Evolutionary conservation across 129 eudicot genomes (phyloP), one percentile per base, ranked within the genome.

Genomic region (Sambucus nigra): DNA sequence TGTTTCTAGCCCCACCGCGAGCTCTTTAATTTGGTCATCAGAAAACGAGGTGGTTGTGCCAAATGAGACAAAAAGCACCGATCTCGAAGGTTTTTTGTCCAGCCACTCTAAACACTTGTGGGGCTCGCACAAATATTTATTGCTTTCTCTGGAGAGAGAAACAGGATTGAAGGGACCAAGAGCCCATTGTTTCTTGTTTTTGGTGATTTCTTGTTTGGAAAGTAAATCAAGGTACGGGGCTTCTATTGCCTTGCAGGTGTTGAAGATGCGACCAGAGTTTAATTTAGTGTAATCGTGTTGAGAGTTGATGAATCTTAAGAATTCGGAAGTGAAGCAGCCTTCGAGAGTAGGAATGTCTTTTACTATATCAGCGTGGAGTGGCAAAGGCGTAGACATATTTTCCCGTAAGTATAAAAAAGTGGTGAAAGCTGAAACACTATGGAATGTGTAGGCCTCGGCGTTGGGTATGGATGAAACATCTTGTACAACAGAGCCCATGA

Each of bases 401-500:
- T 60, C 70, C 59, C 40, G 63, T 2, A 20, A 12, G 44, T n/a
- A 61, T 5, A 54, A 48, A 2, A 51, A 51, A 0, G 39, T 32
- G 0, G 64, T 15, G 24, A 86, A 75, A 1, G 87, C 93, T 0
- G 81, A 82, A 1, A 65, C 57, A 0, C 82, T 51, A 1, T 60
- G 62, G 27, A 81, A 77, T 9, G 59, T 24, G 33, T 81, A 86
- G n/a, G 81, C 55, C 39, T 86, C 93, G 0, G 84, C 81, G 16
- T 86, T 86, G 0, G 75, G 58, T 0, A 82, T 18, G 0, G 66
- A 19, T 0, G 19, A 51, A 2, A 76, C 49, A 26, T 78, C 95
- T 28, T 81, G 84, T 14, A 81, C 75, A 0, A 78, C 92, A 0
- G 48, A 78, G 2, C 65, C 42, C 87, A 78, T 78, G 5, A 76